These are phyloP conservation scores for Colletotrichum eleusines DNA, from an alignment of 2,329 filamentous ascomycete genomes.

Conservation along the genomic window DNA sequence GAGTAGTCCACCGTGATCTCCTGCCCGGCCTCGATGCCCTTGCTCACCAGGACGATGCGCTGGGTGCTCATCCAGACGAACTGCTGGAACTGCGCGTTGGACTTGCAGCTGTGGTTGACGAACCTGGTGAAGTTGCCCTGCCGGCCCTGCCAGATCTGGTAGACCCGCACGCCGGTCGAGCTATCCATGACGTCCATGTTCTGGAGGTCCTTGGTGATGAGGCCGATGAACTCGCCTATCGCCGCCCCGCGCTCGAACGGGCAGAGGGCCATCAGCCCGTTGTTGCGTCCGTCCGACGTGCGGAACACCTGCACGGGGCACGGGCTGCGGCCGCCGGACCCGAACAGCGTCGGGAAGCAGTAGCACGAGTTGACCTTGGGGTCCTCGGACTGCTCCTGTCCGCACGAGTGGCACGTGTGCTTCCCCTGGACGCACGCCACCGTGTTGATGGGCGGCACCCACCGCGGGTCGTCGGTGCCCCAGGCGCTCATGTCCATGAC, in stretches of 20 bases:
- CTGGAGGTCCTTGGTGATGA: constrained; percentile 64
- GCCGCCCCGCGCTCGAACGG: constrained; percentile 64
- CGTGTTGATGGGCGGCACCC: constrained; percentile 47
- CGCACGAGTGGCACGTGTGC: constrained; percentile 57
- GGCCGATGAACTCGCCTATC: constrained; percentile 67
- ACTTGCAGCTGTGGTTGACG: constrained; percentile 69
- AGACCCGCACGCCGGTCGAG: constrained; percentile 52
- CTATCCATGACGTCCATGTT: constrained; percentile 68
- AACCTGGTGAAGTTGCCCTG: constrained; percentile 70
- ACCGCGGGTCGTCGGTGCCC: constrained; percentile 63
- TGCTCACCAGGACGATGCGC: constrained; percentile 66
- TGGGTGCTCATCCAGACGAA: constrained; percentile 69
- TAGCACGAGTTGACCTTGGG: constrained; percentile 61
- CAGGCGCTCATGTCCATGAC: constrained; percentile 62
- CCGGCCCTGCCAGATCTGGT: constrained; percentile 69
- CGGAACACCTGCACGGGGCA: constrained; percentile 64
- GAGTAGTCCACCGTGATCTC: constrained; percentile 72
- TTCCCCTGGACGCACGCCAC: constrained; percentile 46
- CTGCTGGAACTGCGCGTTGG: constrained; percentile 67
- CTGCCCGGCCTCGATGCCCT: constrained; percentile 63
- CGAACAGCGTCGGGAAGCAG: constrained; percentile 67
- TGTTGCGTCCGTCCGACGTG: constrained; percentile 65
- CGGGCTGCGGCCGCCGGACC: constrained; percentile 44
- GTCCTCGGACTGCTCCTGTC: constrained; percentile 63
- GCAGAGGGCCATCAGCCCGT: constrained; percentile 61